Conservation (phyloP, 352 stramenopile species). For the Globisporangium cystogenes region DNA sequence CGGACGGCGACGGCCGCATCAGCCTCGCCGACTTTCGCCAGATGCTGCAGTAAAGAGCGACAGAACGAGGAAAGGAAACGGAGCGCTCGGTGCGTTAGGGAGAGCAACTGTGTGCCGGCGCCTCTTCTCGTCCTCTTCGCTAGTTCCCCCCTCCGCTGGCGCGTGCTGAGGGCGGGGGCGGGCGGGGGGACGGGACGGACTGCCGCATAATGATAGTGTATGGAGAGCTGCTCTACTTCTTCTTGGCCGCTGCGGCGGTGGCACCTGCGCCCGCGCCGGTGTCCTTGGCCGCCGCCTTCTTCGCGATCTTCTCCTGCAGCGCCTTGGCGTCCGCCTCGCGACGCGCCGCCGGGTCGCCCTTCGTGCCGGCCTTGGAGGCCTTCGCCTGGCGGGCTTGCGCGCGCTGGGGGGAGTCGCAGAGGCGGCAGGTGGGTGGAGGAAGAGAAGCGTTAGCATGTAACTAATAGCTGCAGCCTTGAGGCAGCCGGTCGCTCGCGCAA, state of each 20-base stretch:
- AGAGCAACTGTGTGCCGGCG: too few relatives aligned
- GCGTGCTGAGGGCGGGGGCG: not conserved
- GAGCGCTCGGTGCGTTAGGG: not conserved
- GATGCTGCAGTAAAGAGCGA: slow-evolving; percentile 34
- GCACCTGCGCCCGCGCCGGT: slow-evolving; percentile 29
- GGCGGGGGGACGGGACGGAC: not conserved
- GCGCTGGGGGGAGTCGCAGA: too few relatives aligned
- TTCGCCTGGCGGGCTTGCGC: slow-evolving; percentile 69
- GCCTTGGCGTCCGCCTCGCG: slow-evolving; percentile 72
- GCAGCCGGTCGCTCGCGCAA: too few relatives aligned
- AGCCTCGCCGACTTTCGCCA: slow-evolving; percentile 77
- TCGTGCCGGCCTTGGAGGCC: slow-evolving; percentile 22
- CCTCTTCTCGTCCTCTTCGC: too few relatives aligned
- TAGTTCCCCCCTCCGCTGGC: too few relatives aligned
- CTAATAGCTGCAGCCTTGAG: too few relatives aligned
- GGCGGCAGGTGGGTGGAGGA: not conserved
- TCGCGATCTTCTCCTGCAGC: slow-evolving; percentile 77
- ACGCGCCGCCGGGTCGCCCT: slow-evolving; percentile 55
- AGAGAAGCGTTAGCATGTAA: not conserved
- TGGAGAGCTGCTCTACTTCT: slow-evolving; percentile 11
- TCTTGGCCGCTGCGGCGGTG: slow-evolving; percentile 25
- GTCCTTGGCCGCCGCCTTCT: slow-evolving; percentile 60
- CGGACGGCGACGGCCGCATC: slow-evolving; percentile 77
- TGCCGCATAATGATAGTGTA: slow-evolving; percentile 10
- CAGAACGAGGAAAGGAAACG: not conserved